Conservation (phyloP, 2,329 filamentous ascomycete genomes). For the Alternaria sp. region DNA sequence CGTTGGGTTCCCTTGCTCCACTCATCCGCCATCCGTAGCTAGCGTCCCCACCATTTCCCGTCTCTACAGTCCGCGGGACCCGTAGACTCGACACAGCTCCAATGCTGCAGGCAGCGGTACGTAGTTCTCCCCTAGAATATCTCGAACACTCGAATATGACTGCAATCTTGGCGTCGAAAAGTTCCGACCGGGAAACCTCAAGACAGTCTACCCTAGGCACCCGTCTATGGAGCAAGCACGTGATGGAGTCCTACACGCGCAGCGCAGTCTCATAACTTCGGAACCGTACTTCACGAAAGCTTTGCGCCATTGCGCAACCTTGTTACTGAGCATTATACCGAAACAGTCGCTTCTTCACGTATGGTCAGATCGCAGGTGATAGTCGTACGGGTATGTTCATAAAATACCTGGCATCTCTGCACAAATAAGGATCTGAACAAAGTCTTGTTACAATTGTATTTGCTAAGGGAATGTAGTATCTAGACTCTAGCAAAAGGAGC, state of each 20-base stretch:
- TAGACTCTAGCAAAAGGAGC: background rate
- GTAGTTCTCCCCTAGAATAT: too few species aligned
- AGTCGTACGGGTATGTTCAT: background rate
- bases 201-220: too few species aligned
- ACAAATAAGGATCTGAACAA: background rate
- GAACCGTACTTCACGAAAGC: background rate
- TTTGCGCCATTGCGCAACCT: background rate
- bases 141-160: too few species aligned
- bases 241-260: background rate
- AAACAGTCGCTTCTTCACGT: background rate
- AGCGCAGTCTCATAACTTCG: background rate
- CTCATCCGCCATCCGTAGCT: too few species aligned
- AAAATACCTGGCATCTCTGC: background rate
- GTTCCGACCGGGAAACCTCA: too few species aligned
- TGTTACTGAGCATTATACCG: too few species aligned
- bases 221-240: too few species aligned
- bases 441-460: background rate
- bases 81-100: background rate
- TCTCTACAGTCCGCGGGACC: background rate
- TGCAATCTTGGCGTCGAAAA: background rate
- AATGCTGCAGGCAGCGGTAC: background rate
- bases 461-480: background rate
- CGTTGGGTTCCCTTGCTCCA: background rate
- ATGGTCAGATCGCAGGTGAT: background rate
- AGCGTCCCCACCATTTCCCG: too few species aligned